Percentiles rank a stretch among this genome's conserved stretches.
Evolutionary conservation across 495 filamentous ascomycete species (phyloP).

Genomic region (Glutinoglossum americanum): DNA sequence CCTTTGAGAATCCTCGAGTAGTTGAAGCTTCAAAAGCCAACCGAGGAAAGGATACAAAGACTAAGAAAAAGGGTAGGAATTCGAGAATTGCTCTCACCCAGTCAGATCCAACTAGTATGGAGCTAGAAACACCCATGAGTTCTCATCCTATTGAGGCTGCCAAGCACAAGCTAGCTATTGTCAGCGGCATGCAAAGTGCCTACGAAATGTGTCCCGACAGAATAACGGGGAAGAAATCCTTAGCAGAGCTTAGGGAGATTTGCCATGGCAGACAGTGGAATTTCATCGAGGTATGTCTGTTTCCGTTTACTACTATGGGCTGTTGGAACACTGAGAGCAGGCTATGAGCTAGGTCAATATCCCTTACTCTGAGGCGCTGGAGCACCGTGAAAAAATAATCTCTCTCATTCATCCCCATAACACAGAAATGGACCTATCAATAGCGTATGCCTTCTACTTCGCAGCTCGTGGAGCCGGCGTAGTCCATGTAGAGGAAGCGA

Average conservation of each 20-base stretch:
- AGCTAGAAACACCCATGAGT: background rate
- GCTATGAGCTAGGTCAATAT: slow-evolving; percentile 43
- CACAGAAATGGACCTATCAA: slow-evolving; percentile 98
- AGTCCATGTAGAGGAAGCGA: slow-evolving; percentile 10
- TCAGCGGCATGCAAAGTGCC: slow-evolving; percentile 2
- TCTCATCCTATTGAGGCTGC: background rate
- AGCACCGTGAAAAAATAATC: slow-evolving; percentile 46
- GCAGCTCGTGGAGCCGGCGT: slow-evolving; percentile 57
- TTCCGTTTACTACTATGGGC: background rate
- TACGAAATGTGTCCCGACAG: slow-evolving; percentile 84
- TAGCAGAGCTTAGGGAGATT: slow-evolving; percentile 43
- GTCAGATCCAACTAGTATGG: background rate
- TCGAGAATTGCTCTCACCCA: background rate
- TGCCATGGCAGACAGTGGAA: slow-evolving; percentile 60
- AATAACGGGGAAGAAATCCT: slow-evolving; percentile 57
- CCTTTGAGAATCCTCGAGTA: slow-evolving; percentile 30
- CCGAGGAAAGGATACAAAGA: background rate
- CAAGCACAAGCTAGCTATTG: background rate
- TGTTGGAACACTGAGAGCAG: background rate
- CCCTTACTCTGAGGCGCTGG: slow-evolving; percentile 50
- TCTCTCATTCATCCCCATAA: slow-evolving; percentile 77
- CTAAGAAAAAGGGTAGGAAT: background rate
- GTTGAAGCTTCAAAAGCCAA: slow-evolving; percentile 14
- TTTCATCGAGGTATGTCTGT: slow-evolving; percentile 40
- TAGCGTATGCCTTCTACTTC: slow-evolving; percentile 81